Evolutionary conservation across 1,284 basidiomycete species (phyloP), one percentile per base, ranked within the genome.

Genomic region (Taiwanofungus camphoratus): DNA sequence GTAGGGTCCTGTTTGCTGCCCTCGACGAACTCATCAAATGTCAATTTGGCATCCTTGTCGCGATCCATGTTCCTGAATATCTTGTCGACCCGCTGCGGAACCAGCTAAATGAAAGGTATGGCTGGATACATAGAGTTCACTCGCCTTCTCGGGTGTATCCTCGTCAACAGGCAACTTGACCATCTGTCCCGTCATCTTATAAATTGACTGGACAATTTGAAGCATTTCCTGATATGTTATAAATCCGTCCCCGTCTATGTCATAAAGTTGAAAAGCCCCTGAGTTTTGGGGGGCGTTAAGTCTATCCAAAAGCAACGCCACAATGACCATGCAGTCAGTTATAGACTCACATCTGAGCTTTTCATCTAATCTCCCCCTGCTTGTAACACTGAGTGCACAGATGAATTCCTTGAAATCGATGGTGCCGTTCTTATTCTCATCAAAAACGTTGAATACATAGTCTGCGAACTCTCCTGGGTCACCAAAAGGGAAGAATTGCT

Each of bases 191-290:
- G 93, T 95, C 93, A 96, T 96, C 77, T 95, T 95, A 76, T 97
- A 97, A 70, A 97, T 97, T 41, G 90, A 86, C 57, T 86, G 79
- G 4, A 97, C 94, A 60, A 97, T 96, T 70, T 91, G 83, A 33
- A 97, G 82, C 92, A 99, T 99, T 70, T 99, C 96, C 57, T 95
- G 87, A 65, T 97, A 96, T 33, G 94, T 95, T 68, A 98, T 97
- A 56, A 77, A 87, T 2, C 94, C 95, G 61, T 98, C 94, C 52
- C 90, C 91, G 70, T 99, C 92, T 59, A 99, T 98, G 63, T 99
- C 96, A 66, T 99, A 99, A 36, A 99, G 74, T 67, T 99, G 93
- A 81, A 99, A 99, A 7, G 96, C 96, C 96, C 95, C 93, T 97
- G 66, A 48, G 40, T 12, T n/a, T n/a, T n/a, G 48, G 42, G 36